Conservation (phyloP, 768 basidiomycete genomes). For the Trichaptum fuscoviolaceum region DNA sequence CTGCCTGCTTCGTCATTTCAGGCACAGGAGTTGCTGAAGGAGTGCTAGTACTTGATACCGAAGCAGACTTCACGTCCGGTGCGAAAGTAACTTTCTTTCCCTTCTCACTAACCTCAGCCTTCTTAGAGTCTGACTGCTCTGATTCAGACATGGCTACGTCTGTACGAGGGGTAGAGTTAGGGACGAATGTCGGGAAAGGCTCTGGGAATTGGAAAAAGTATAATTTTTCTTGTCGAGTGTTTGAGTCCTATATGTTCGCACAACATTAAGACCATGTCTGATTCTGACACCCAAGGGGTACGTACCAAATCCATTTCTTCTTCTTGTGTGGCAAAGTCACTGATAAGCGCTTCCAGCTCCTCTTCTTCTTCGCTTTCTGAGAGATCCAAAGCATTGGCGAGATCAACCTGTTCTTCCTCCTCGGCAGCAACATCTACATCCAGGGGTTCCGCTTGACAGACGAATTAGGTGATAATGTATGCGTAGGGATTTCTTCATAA, state of each 20-base stretch:
- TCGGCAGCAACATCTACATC: conserved; percentile 12
- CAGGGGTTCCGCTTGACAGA: not conserved
- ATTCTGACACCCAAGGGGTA: not conserved
- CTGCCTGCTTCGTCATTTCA: conserved; percentile 20
- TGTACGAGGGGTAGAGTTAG: conserved; percentile 25
- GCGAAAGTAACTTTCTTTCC: conserved; percentile 62
- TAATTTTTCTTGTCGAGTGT: conserved; percentile 55
- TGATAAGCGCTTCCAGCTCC: conserved; percentile 71
- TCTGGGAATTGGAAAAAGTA: conserved; percentile 90
- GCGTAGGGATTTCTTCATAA: not conserved
- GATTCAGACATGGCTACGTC: conserved; percentile 20
- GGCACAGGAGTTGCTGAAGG: conserved; percentile 19
- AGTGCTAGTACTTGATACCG: conserved; percentile 19
- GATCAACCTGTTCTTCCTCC: conserved; percentile 35
- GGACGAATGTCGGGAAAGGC: conserved; percentile 73
- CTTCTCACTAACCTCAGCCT: conserved; percentile 21
- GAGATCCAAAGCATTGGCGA: conserved; percentile 59
- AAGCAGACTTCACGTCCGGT: conserved; percentile 49
- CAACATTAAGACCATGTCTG: conserved; percentile 6
- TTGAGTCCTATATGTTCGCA: conserved; percentile 35
- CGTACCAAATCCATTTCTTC: conserved; percentile 35
- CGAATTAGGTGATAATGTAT: not conserved
- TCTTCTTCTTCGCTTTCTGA: conserved; percentile 76
- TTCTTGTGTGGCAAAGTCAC: conserved; percentile 52
- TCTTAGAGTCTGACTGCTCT: conserved; percentile 11